Evolutionary conservation across 106 monocot species (phyloP).

Genomic region (Dioscorea dumetorum): DNA sequence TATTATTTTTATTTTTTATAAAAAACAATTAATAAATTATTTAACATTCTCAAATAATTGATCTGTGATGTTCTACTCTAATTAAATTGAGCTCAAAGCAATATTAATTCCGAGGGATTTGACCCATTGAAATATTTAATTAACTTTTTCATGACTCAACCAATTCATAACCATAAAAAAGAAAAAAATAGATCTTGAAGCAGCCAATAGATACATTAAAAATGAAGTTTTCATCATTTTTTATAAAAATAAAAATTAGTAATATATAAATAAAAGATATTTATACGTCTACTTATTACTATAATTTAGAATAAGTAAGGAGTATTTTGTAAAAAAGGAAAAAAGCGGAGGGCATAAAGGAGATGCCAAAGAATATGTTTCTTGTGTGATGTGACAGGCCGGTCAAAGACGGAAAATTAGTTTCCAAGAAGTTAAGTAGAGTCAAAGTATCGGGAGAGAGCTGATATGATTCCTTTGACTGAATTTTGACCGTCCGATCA

Average conservation of each 20-base stretch:
- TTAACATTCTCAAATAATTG: neutral
- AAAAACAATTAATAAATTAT: neutral
- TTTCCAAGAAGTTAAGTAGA: slow-evolving; percentile 21
- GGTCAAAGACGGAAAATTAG: slow-evolving; percentile 41
- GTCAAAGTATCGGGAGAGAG: slow-evolving; percentile 19
- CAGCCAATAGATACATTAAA: neutral
- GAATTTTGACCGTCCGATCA: neutral
- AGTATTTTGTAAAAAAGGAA: neutral
- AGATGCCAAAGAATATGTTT: neutral
- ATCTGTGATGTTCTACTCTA: neutral
- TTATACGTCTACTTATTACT: neutral
- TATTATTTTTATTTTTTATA: neutral
- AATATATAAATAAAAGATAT: neutral
- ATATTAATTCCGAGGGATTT: too few species aligned
- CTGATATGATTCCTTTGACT: neutral
- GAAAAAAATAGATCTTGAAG: neutral
- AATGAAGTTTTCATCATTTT: neutral
- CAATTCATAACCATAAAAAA: neutral
- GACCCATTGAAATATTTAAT: neutral
- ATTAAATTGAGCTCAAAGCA: neutral
- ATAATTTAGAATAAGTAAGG: neutral
- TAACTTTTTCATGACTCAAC: neutral
- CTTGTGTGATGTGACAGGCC: slow-evolving; percentile 16
- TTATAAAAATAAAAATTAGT: neutral
- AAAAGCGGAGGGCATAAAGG: neutral